Conservation (phyloP, 345 rosid species). For the Eucalyptus albens region DNA sequence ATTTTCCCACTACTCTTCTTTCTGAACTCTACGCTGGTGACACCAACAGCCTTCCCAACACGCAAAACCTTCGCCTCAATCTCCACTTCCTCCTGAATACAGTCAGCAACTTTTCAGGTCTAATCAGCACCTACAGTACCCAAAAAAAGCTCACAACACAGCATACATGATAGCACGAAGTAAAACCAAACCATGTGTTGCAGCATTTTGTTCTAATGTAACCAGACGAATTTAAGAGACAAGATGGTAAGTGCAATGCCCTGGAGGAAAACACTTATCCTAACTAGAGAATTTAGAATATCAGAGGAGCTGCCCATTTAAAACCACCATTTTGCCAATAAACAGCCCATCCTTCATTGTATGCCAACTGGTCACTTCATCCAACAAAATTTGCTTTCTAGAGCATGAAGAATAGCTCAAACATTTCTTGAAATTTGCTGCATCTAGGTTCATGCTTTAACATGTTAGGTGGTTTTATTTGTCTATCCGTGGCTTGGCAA, state of each 20-base stretch:
- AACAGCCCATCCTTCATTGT: not conserved
- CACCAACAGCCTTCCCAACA: conserved; percentile 79
- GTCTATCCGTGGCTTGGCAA: not conserved
- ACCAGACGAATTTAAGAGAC: not conserved
- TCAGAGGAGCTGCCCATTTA: not conserved
- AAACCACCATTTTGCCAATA: not conserved
- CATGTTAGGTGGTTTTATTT: not conserved
- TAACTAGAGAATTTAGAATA: not conserved
- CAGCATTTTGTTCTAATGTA: not conserved
- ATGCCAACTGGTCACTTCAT: not conserved
- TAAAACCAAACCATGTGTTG: not conserved
- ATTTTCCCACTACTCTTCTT: conserved; percentile 72
- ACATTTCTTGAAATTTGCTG: not conserved
- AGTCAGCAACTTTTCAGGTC: not conserved
- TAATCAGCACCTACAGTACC: not conserved
- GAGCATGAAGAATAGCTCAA: not conserved
- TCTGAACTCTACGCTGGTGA: conserved; percentile 63
- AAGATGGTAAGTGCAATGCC: not conserved
- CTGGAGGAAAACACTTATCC: not conserved
- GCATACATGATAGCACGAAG: not conserved
- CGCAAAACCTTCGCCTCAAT: conserved; percentile 49
- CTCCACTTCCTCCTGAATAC: conserved; percentile 57
- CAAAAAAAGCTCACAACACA: not conserved
- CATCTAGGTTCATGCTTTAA: not conserved
- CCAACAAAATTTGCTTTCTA: not conserved